These are phyloP conservation scores for Berkeleyomyces basicola DNA, from an alignment of 2,329 filamentous ascomycete genomes.

Conservation along the genomic window DNA sequence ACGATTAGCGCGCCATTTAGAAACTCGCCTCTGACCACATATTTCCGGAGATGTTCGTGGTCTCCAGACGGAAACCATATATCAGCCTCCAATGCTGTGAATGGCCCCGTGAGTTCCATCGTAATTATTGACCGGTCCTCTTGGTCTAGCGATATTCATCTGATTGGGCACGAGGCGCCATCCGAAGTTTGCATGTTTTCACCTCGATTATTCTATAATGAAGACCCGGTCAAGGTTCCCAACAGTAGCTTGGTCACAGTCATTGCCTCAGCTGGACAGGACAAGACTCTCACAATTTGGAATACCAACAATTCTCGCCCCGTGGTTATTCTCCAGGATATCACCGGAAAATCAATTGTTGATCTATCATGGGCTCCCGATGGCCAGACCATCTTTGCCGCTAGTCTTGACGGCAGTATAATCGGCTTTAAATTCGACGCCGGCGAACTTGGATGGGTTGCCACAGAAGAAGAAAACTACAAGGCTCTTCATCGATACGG, in stretches of 20 bases:
- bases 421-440: slow-evolving; percentile 66
- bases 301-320: slow-evolving; percentile 90
- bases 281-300: slow-evolving; percentile 93
- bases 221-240: slow-evolving; percentile 42
- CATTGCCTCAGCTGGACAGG: slow-evolving; percentile 89
- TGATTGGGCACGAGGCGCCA: slow-evolving; percentile 92
- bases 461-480: slow-evolving; percentile 74
- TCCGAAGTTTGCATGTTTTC: slow-evolving; percentile 97
- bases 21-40: slow-evolving; percentile 86
- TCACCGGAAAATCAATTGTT: slow-evolving; percentile 81
- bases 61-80: slow-evolving; percentile 95
- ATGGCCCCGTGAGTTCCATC: slow-evolving; percentile 91
- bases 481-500: slow-evolving; percentile 88
- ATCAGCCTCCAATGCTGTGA: slow-evolving; percentile 89
- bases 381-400: slow-evolving; percentile 70
- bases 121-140: slow-evolving; percentile 82
- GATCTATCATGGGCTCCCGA: slow-evolving; percentile 90
- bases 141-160: slow-evolving; percentile 93
- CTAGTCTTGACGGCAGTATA: slow-evolving; percentile 79
- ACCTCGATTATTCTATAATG: slow-evolving; percentile 67
- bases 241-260: slow-evolving; percentile 57
- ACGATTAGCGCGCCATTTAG: slow-evolving; percentile 78
- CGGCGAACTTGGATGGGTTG: slow-evolving; percentile 80
- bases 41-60: slow-evolving; percentile 94
- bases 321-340: slow-evolving; percentile 74